These are phyloP conservation scores for Cystobasidium pallidum DNA, from an alignment of 1,284 basidiomycete genomes.

Conservation along the genomic window DNA sequence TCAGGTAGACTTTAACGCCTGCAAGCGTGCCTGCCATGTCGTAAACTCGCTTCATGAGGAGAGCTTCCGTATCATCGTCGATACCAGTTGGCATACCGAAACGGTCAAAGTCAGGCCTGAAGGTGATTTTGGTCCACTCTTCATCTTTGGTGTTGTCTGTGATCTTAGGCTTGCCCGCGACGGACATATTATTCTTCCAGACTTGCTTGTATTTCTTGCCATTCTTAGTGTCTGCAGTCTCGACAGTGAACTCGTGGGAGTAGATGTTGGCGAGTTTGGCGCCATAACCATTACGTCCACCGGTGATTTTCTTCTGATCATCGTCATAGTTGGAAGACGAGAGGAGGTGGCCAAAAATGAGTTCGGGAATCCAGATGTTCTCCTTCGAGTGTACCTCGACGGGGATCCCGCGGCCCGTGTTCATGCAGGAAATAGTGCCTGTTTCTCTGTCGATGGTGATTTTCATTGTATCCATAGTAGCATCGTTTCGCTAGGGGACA, in stretches of 20 bases:
- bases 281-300: conserved; percentile 97
- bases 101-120: conserved; percentile 86
- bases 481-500: conserved; percentile 75
- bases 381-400: conserved; percentile 94
- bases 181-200: conserved; percentile 92
- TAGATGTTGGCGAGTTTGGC: conserved; percentile 99
- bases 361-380: conserved; percentile 93
- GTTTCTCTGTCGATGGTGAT: conserved; percentile 83
- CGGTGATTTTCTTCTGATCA: conserved; percentile 91
- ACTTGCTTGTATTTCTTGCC: conserved; percentile 93
- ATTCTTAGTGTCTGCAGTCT: conserved; percentile 88
- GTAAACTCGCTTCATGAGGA: conserved; percentile 93
- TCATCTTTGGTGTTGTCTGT: conserved; percentile 83
- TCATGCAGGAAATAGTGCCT: conserved; percentile 86
- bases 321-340: conserved; percentile 99
- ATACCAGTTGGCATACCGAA: conserved; percentile 87
- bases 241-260: conserved; percentile 94
- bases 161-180: conserved; percentile 85
- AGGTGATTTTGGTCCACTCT: conserved; percentile 93
- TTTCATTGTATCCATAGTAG: conserved; percentile 84
- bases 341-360: conserved; percentile 95
- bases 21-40: conserved; percentile 95
- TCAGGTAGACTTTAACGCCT: conserved; percentile 90
- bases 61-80: conserved; percentile 85
- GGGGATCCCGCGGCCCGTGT: conserved; percentile 96